Conservation (phyloP, 441 rosid genomes). For the Erodium trifolium region DNA sequence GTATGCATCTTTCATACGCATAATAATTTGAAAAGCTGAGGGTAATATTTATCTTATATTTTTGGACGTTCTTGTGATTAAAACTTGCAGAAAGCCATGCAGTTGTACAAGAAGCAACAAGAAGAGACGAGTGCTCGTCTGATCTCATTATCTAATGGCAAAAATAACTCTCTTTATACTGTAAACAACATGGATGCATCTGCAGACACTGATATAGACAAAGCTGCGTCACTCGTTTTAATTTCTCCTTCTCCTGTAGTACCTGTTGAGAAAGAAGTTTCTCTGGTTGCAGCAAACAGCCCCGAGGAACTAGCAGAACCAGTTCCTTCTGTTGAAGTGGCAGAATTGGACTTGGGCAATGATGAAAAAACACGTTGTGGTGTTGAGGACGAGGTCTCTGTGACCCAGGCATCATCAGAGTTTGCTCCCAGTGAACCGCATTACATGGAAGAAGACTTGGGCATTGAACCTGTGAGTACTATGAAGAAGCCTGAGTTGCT, state of each 20-base stretch:
- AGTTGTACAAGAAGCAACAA: background rate
- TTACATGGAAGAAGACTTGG: background rate
- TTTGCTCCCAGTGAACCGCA: background rate
- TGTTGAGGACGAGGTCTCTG: background rate
- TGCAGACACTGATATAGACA: background rate
- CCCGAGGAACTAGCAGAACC: background rate
- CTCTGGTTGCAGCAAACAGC: background rate
- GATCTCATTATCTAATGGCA: constrained; percentile 1
- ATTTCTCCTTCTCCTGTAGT: background rate
- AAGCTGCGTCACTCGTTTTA: background rate
- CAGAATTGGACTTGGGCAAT: background rate
- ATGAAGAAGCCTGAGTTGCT: background rate
- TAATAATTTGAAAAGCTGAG: background rate
- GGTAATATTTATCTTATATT: background rate
- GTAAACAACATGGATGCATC: background rate
- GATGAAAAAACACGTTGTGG: background rate
- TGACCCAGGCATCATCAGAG: background rate
- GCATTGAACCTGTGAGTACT: background rate
- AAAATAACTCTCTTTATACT: background rate
- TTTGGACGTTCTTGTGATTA: background rate
- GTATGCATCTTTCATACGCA: background rate
- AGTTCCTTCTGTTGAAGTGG: background rate
- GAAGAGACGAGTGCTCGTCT: constrained; percentile 1
- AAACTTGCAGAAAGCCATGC: constrained; percentile 8
- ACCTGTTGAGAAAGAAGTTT: background rate